Evolutionary conservation across 768 basidiomycete species (phyloP).

Genomic region (Naganishia kalamii): DNA sequence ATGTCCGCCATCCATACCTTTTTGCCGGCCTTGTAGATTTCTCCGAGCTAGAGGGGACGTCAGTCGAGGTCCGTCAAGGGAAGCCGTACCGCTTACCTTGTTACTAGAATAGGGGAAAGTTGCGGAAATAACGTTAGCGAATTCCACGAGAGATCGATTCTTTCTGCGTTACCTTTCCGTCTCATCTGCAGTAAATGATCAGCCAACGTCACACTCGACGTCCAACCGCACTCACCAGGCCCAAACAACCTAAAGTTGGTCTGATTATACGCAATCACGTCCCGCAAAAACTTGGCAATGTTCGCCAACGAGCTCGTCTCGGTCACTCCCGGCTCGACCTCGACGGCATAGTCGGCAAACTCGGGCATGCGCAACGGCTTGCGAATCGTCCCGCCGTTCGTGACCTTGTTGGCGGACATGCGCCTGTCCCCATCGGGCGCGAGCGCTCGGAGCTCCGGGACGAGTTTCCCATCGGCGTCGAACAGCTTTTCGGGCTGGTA

Average conservation of each 20-base stretch:
- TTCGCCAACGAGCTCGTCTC: slow-evolving; percentile 30
- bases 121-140: not conserved
- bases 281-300: slow-evolving; percentile 34
- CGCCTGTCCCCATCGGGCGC: slow-evolving; percentile 51
- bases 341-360: slow-evolving; percentile 34
- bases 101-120: not conserved
- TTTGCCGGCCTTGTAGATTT: slow-evolving; percentile 23
- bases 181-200: not conserved
- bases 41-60: slow-evolving; percentile 12
- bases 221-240: slow-evolving; percentile 23
- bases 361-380: slow-evolving; percentile 32
- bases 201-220: not conserved
- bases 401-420: slow-evolving; percentile 38
- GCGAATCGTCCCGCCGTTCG: slow-evolving; percentile 34
- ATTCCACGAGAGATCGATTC: not conserved
- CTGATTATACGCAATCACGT: slow-evolving; percentile 31
- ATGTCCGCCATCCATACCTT: slow-evolving; percentile 23
- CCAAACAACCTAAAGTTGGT: slow-evolving; percentile 37
- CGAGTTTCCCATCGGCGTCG: slow-evolving; percentile 54
- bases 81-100: not conserved
- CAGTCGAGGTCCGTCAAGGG: not conserved
- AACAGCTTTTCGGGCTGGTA: slow-evolving; percentile 68
- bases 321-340: slow-evolving; percentile 32
- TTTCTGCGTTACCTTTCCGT: slow-evolving; percentile 1
- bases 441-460: slow-evolving; percentile 56